A percentile compares a stretch with the other conserved stretches of the same genome.
Conservation (phyloP, 2,329 filamentous ascomycete genomes). For the Claviceps citrina region DNA sequence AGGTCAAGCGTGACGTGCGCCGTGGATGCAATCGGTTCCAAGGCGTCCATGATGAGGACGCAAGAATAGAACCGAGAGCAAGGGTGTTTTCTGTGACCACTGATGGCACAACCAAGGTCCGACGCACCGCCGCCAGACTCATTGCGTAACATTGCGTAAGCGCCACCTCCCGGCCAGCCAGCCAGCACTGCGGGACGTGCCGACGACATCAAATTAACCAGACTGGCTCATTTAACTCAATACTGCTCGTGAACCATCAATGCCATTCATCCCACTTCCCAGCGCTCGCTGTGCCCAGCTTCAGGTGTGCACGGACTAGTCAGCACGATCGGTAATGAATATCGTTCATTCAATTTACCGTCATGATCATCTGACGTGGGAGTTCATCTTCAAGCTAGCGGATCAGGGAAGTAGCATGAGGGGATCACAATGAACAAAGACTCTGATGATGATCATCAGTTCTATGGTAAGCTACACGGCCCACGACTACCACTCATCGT, state of each 20-base stretch:
- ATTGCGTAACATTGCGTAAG: too few species aligned
- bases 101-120: too few species aligned
- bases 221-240: too few species aligned
- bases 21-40: slow-evolving; percentile 23
- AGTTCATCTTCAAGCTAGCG: neutral
- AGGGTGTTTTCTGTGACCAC: too few species aligned
- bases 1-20: slow-evolving; percentile 42
- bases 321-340: neutral
- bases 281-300: too few species aligned
- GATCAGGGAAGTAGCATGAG: neutral
- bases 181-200: neutral
- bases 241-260: too few species aligned
- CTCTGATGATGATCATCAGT: neutral
- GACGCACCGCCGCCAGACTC: too few species aligned
- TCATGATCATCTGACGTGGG: neutral
- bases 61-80: too few species aligned
- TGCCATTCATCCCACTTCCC: neutral
- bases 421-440: neutral
- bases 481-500: neutral
- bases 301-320: neutral
- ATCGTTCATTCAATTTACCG: neutral
- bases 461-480: neutral
- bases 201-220: neutral
- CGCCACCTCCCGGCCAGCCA: too few species aligned
- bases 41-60: slow-evolving; percentile 11